Base-by-base conservation (phyloP, 805 yeast species). In the Kluyveromyces siamensis region DNA sequence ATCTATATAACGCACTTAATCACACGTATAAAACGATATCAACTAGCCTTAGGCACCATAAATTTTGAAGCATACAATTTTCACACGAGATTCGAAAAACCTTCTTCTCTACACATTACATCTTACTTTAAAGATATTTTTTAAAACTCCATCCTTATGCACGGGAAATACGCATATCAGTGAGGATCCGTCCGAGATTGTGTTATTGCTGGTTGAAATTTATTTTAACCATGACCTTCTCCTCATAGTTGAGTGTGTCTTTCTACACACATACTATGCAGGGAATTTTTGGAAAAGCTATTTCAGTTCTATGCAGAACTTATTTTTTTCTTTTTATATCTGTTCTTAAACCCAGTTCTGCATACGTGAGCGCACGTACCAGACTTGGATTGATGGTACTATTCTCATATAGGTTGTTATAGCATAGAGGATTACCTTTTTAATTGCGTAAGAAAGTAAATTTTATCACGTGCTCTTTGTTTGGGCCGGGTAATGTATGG, bases 181-280 rank as follows among this genome's bases (percentile, higher is more conserved):
- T 91, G 99, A 91, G 98, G 99, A 93, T 89, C 90, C 96, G 96
- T 93, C 99, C 98, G 99, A 91, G 99, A 89, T 90, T 95, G 96
- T 91, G 98, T 93, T 87, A 91, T 91, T 91, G 99, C 99, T 91
- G 96, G 97, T 91, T 93, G 97, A 93, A 91, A 93, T 61, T 63
- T 56, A 63, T 90, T 87, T 81, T 82, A 84, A 85, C 93, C 67
- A 67, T 66, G 67, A 61, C 62, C 66, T 55, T 59, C 52, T 49
- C 53, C 45, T 43, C 45, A 43, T 43, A 43, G 27, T 27, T 21
- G 35, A 43, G 35, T 63, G 57, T 56, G 79, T 77, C 70, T 73
- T 68, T 59, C 63, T 54, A 46, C 48, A 52, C 51, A 47, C 48
- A 47, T 61, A 63, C 67, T 67, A 65, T 67, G 71, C 58, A 75